phyloP scores from a whole-genome alignment of 768 basidiomycete genomes.

The Termitomyces sp. region DNA sequence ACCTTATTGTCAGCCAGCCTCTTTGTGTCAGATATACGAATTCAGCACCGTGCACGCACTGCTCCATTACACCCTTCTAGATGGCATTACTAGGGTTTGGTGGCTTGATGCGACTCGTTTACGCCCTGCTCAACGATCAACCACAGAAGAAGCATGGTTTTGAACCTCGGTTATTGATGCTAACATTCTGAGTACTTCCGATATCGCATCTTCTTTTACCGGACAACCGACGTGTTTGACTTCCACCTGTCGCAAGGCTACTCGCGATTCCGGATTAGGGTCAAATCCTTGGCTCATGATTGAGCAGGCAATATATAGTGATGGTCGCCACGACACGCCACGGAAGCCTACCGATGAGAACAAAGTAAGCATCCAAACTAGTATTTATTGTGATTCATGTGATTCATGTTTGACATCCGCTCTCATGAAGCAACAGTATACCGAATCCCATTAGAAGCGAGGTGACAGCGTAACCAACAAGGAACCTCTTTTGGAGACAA shows the following conservation, averaged over 20 bases:
- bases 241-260: not conserved
- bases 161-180: not conserved
- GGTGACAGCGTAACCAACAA: slow-evolving; percentile 3
- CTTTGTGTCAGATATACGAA: not conserved
- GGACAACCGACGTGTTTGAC: not conserved
- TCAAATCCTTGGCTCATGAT: too few species aligned
- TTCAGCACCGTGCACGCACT: not conserved
- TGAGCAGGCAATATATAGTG: not conserved
- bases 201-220: not conserved
- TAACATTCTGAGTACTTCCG: not conserved
- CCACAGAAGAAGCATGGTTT: not conserved
- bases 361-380: not conserved
- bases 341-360: not conserved
- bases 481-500: slow-evolving; percentile 7
- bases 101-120: not conserved
- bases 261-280: not conserved
- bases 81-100: too few species aligned
- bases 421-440: not conserved
- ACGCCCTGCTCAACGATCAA: not conserved
- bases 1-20: not conserved
- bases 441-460: not conserved
- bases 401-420: not conserved
- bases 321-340: not conserved
- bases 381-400: not conserved
- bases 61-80: not conserved